Evolutionary conservation across 2,329 filamentous ascomycete genomes (phyloP).

Genomic region (Fusarium sp.): DNA sequence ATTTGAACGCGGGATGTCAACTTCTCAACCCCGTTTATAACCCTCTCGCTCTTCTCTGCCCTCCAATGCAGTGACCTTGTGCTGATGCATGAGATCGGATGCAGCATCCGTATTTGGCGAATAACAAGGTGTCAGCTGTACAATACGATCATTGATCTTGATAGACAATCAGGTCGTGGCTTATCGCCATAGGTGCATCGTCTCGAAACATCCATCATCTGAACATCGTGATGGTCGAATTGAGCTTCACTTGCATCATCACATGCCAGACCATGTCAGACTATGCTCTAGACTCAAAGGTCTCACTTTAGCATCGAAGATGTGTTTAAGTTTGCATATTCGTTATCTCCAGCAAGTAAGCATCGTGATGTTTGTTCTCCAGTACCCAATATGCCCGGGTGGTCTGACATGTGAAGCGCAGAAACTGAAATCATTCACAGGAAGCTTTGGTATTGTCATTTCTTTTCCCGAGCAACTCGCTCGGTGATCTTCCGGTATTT

Average conservation of each 20-base stretch:
- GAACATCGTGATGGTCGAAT: background rate
- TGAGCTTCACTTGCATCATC: conserved; percentile 14
- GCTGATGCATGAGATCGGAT: conserved; percentile 30
- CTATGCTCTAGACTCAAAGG: conserved; percentile 13
- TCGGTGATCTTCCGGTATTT: conserved; percentile 2
- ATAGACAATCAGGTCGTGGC: conserved; percentile 29
- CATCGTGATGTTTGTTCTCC: background rate
- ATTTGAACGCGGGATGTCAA: conserved; percentile 39
- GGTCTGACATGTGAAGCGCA: conserved; percentile 22
- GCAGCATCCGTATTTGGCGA: conserved; percentile 20
- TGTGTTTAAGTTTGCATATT: background rate
- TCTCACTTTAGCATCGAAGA: background rate
- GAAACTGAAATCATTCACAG: background rate
- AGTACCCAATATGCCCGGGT: background rate
- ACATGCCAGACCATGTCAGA: background rate
- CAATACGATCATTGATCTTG: conserved; percentile 20
- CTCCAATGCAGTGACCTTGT: conserved; percentile 26
- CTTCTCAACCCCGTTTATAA: conserved; percentile 33
- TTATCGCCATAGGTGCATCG: conserved; percentile 5
- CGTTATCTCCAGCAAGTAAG: background rate
- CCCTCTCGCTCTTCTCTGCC: conserved; percentile 26
- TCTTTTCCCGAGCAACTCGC: background rate
- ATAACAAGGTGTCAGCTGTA: conserved; percentile 6
- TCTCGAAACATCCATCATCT: conserved; percentile 14
- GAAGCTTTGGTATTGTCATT: background rate